Percentiles rank a stretch among this genome's conserved stretches.
These are phyloP conservation scores for Serendipita vermifera DNA, from an alignment of 768 basidiomycete genomes.

Conservation along the genomic window DNA sequence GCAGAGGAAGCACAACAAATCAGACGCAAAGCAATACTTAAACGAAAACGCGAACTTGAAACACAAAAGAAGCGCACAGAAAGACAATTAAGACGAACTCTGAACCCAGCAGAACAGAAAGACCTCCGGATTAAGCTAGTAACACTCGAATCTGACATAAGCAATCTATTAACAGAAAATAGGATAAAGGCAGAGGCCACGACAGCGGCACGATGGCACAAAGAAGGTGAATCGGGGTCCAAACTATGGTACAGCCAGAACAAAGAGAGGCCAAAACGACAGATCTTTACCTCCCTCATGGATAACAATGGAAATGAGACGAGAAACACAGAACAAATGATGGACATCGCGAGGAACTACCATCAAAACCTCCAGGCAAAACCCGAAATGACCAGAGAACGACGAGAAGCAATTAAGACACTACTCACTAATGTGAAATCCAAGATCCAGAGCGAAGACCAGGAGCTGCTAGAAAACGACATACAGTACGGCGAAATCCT, in stretches of 20 bases:
- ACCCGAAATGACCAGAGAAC: not conserved
- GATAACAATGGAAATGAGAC: too few species aligned
- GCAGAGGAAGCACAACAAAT: not conserved
- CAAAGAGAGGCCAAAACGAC: not conserved
- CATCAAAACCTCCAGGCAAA: not conserved
- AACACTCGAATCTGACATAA: not conserved
- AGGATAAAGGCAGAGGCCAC: not conserved
- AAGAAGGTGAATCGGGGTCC: not conserved
- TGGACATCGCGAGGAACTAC: not conserved
- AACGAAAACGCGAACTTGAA: not conserved
- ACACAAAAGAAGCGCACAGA: too few species aligned
- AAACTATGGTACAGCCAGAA: not conserved
- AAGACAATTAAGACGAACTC: not conserved
- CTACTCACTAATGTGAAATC: not conserved
- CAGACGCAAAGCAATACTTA: not conserved
- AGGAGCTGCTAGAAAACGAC: not conserved
- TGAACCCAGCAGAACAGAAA: not conserved
- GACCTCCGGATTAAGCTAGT: not conserved
- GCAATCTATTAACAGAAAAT: not conserved
- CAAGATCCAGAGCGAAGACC: not conserved
- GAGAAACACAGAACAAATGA: conserved; percentile 1
- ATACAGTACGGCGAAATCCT: not conserved
- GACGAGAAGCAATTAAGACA: not conserved
- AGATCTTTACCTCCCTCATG: not conserved
- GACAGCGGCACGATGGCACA: not conserved